Percentiles rank a stretch among this genome's conserved stretches.
Conservation (phyloP, 257 asterid genomes). For the Euphrasia confusa region DNA sequence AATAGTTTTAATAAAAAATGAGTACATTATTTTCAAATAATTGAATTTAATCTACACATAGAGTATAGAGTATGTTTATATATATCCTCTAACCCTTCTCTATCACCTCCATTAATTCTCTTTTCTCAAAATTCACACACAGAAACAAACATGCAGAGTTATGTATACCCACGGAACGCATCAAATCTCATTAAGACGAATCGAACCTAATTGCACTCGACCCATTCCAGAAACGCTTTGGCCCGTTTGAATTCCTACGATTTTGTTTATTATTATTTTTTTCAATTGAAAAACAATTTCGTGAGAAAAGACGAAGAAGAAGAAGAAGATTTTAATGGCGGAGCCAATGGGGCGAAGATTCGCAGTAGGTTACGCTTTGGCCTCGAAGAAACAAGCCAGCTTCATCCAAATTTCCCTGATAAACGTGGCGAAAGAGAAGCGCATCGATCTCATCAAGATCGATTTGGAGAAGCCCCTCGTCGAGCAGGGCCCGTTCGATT, state of each 20-base stretch:
- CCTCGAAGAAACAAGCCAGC: slow-evolving; percentile 68
- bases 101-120: not conserved
- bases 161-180: slow-evolving; percentile 21
- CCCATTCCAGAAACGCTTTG: slow-evolving; percentile 4
- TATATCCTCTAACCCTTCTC: slow-evolving; percentile 8
- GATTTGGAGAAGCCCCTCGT: slow-evolving; percentile 46
- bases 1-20: too few relatives aligned
- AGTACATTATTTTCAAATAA: too few relatives aligned
- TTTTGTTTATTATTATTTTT: slow-evolving; percentile 5
- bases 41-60: not conserved
- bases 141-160: slow-evolving; percentile 27
- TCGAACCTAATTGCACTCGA: slow-evolving; percentile 18
- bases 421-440: slow-evolving; percentile 43
- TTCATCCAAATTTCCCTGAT: slow-evolving; percentile 56
- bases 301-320: not conserved
- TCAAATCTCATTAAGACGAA: slow-evolving; percentile 14
- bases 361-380: slow-evolving; percentile 70
- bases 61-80: not conserved
- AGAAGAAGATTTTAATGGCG: slow-evolving; percentile 28
- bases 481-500: slow-evolving; percentile 73
- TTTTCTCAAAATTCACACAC: slow-evolving; percentile 17
- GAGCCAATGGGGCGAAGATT: slow-evolving; percentile 40
- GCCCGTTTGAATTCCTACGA: slow-evolving; percentile 31
- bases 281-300: slow-evolving; percentile 17
- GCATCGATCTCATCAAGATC: slow-evolving; percentile 65